Conservation (phyloP, 371 early-diverging fungal genomes). For the Mucor velutinosus region DNA sequence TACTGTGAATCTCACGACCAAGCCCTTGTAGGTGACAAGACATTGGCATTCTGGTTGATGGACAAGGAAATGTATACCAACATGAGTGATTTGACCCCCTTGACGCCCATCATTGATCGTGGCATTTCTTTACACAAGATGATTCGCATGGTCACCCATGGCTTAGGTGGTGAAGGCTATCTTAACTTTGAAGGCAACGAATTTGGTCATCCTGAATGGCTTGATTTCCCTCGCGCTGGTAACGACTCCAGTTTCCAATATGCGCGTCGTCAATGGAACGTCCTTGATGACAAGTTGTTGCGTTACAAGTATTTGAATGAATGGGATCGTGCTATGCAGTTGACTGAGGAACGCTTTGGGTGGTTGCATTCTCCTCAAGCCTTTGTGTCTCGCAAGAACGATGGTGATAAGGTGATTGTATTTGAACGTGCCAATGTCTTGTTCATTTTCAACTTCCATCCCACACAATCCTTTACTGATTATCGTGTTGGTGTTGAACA, state of each 20-base stretch:
- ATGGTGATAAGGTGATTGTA: conserved; percentile 88
- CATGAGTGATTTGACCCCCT: conserved; percentile 83
- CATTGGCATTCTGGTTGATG: conserved; percentile 98
- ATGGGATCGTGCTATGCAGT: conserved; percentile 88
- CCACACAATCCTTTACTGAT: conserved; percentile 80
- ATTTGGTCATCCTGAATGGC: conserved; percentile 98
- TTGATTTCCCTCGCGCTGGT: conserved; percentile 95
- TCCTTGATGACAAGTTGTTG: conserved; percentile 82
- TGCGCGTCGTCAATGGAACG: conserved; percentile 93
- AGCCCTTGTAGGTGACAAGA: conserved; percentile 97
- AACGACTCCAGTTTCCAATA: conserved; percentile 93
- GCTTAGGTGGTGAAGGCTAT: conserved; percentile 94
- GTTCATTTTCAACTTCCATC: conserved; percentile 95
- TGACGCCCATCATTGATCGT: conserved; percentile 92
- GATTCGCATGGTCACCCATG: conserved; percentile 87
- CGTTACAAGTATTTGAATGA: conserved; percentile 91
- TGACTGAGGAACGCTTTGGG: conserved; percentile 66
- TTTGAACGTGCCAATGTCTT: conserved; percentile 90
- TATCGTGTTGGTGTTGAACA: conserved; percentile 81
- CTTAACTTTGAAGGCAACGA: conserved; percentile 96
- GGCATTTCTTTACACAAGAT: conserved; percentile 95
- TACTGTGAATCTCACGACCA: conserved; percentile 97
- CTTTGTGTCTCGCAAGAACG: conserved; percentile 88
- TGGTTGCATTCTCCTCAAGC: conserved; percentile 76
- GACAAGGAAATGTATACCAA: conserved; percentile 97